Conservation (phyloP, 148 eudicot species). For the Heliosperma pusillum region DNA sequence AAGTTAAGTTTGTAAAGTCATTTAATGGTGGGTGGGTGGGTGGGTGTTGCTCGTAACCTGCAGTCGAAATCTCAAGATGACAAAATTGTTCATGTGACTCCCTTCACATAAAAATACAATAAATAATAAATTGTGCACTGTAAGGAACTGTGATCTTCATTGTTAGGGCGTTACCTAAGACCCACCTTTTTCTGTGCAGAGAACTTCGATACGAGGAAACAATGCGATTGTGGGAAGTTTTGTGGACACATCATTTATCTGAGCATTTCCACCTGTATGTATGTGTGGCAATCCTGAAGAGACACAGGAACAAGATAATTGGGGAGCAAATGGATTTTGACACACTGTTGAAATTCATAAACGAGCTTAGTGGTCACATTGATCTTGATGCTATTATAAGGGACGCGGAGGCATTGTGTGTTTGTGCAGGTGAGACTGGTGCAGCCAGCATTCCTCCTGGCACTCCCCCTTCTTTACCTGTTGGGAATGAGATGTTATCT, state of each 20-base stretch:
- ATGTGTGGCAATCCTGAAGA: constrained; percentile 80
- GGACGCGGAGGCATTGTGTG: constrained; percentile 88
- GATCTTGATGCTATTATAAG: constrained; percentile 59
- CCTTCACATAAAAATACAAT: not conserved
- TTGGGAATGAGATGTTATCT: constrained; percentile 44
- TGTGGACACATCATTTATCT: constrained; percentile 78
- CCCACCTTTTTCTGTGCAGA: constrained; percentile 33
- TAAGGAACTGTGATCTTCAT: not conserved
- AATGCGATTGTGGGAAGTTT: constrained; percentile 80
- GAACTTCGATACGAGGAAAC: constrained; percentile 72
- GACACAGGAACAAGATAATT: constrained; percentile 67
- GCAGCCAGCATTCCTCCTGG: constrained; percentile 94
- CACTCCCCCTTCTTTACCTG: constrained; percentile 78
- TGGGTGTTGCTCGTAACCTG: not conserved
- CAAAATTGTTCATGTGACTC: not conserved
- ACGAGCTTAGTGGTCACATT: constrained; percentile 77
- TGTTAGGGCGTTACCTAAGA: not conserved
- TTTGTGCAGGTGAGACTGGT: constrained; percentile 94
- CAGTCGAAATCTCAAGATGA: not conserved
- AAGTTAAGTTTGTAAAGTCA: not conserved
- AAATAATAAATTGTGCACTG: not conserved
- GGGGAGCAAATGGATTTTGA: constrained; percentile 97
- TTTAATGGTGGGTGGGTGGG: not conserved
- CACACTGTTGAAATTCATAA: constrained; percentile 83
- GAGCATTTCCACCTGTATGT: constrained; percentile 87